Base-by-base conservation (phyloP, 1,284 basidiomycete species). In the Coriolopsis trogii region DNA sequence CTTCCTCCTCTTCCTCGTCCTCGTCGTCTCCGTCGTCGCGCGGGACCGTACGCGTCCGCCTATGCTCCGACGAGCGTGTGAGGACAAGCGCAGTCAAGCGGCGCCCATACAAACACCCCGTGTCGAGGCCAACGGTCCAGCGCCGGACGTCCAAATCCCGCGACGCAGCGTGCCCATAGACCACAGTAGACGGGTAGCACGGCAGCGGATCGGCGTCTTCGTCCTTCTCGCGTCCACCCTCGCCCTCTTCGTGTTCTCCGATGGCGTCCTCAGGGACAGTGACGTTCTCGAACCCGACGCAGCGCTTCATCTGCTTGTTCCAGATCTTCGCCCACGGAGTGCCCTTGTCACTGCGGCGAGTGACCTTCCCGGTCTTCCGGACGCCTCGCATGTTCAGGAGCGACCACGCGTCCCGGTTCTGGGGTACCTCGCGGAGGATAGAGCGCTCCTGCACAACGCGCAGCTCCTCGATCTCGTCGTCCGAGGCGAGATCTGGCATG, bases 131-230 rank as follows among this genome's bases (percentile, higher is more conserved):
- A 53, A 92, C 73, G 2, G 84, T 82, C 86, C 88, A 93, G 25
- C 86, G 76, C 58, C 88, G 86, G 60, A 91, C 70, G 64, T 93
- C 89, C 8, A 94, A 73, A 15, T 89, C 89, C 18, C 89, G 75
- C 3, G 78, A 72, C 4, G 92, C 91, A 6, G 88, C 79, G 63
- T 94, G 93, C 0, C 91, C 93, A 65, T 93, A 95, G 7, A 95
- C 71, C n/a, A 92, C 82, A 23, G 81, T 89, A 1, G 85, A 78
- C 3, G 91, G 89, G 59, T 82, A 80, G 64, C 92, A 94, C 3
- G 80, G 80, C 7, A 87, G 64, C 23, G 65, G 64, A n/a, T 43
- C 42, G 13, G 47, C 55, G 37, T 56, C 55, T 43, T 57, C 39
- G 51, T 60, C 42, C 31, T 53, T 43, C 16, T 39, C 52, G 18